A percentile compares a stretch with the other conserved stretches of the same genome.
phyloP scores from a whole-genome alignment of 2,329 filamentous ascomycete genomes.

The Monosporascus sp. region DNA sequence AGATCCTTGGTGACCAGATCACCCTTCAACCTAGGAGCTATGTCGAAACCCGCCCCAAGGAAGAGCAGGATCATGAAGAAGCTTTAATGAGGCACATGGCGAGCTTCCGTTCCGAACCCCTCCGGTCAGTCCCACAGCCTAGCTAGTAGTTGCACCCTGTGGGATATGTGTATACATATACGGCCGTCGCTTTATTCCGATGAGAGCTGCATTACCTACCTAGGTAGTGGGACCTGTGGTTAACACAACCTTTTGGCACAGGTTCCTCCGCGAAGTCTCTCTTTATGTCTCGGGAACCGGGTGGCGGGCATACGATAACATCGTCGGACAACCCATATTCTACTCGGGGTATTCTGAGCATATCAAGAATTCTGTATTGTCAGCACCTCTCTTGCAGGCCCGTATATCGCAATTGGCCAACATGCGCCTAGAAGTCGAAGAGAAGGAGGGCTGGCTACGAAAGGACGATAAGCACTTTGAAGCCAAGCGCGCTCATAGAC shows the following conservation, averaged over 20 bases:
- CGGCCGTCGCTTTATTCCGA: no score
- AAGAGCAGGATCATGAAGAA: constrained; percentile 54
- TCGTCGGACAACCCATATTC: constrained; percentile 89
- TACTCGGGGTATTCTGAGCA: constrained; percentile 88
- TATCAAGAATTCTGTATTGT: constrained; percentile 76
- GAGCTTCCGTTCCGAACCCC: constrained; percentile 69
- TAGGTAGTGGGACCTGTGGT: background rate
- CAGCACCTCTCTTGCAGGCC: constrained; percentile 66
- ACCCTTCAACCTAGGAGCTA: constrained; percentile 71
- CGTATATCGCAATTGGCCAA: constrained; percentile 76
- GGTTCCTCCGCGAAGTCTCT: constrained; percentile 90
- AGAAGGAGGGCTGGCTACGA: constrained; percentile 64
- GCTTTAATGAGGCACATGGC: constrained; percentile 78
- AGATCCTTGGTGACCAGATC: constrained; percentile 70
- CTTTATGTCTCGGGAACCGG: constrained; percentile 88
- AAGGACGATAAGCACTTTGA: constrained; percentile 50
- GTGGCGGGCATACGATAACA: constrained; percentile 89
- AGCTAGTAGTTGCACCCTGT: no score
- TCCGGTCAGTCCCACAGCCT: constrained; percentile 39
- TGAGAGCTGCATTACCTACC: background rate
- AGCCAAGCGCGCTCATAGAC: constrained; percentile 48
- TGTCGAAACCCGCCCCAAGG: constrained; percentile 45
- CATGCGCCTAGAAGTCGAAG: constrained; percentile 69
- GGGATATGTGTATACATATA: no score
- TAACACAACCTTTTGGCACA: constrained; percentile 29